phyloP scores from a whole-genome alignment of 2,329 filamentous ascomycete species.

The Calonectria leucothoes region DNA sequence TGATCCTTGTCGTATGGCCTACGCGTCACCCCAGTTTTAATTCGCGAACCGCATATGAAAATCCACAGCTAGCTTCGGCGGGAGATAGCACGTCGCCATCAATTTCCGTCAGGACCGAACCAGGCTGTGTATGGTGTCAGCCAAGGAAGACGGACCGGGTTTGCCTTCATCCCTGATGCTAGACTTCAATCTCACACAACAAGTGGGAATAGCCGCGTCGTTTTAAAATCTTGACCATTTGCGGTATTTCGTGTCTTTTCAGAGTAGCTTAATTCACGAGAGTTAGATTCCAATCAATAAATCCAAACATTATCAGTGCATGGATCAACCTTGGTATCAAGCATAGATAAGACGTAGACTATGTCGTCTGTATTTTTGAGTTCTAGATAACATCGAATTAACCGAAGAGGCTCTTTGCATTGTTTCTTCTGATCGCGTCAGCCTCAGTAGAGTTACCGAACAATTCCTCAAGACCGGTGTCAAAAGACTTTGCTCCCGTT shows the following conservation, averaged over 20 bases:
- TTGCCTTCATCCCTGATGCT: not conserved
- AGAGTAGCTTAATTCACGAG: not conserved
- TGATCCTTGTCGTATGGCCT: not conserved
- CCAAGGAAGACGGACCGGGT: not conserved
- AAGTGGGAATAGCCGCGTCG: not conserved
- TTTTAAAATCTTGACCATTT: not conserved
- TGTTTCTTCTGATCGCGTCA: conserved; percentile 1
- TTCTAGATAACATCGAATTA: not conserved
- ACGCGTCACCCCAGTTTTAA: not conserved
- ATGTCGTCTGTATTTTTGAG: not conserved
- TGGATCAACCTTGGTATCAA: not conserved
- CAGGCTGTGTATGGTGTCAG: not conserved
- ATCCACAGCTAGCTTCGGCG: not conserved
- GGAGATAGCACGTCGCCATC: not conserved
- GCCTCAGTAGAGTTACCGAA: not conserved
- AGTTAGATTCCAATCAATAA: not conserved
- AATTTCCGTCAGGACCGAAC: not conserved
- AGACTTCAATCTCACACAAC: rapidly evolving
- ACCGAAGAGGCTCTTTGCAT: conserved; percentile 9
- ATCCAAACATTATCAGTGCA: not conserved
- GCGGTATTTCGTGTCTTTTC: not conserved
- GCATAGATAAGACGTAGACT: not conserved
- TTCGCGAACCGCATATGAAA: not conserved
- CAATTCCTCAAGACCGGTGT: not conserved
- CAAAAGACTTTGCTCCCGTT: not conserved